These are phyloP conservation scores for Cordyceps militaris DNA, from an alignment of 2,329 filamentous ascomycete genomes.

Conservation along the genomic window DNA sequence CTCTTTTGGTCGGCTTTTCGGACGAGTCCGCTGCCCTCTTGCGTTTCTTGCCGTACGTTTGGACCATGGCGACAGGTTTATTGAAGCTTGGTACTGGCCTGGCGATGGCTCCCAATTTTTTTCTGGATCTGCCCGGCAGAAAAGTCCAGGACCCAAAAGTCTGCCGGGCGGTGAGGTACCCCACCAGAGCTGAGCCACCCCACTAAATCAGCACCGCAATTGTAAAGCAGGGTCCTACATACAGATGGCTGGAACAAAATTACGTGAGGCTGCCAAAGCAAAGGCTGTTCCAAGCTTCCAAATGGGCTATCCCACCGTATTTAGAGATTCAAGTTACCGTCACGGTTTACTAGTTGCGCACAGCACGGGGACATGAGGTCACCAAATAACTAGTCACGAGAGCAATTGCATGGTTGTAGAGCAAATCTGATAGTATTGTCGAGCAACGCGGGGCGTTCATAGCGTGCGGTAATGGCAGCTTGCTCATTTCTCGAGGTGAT, in stretches of 20 bases:
- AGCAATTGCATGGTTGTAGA: slow-evolving; percentile 1
- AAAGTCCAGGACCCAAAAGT: slow-evolving; percentile 16
- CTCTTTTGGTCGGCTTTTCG: slow-evolving; percentile 44
- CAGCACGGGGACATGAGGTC: background rate
- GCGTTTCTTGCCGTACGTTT: slow-evolving; percentile 42
- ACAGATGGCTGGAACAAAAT: too few species aligned
- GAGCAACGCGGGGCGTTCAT: slow-evolving; percentile 11
- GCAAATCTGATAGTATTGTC: slow-evolving; percentile 14
- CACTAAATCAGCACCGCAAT: background rate
- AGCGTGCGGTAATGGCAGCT: slow-evolving; percentile 11
- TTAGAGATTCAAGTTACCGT: too few species aligned
- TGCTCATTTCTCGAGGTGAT: slow-evolving; percentile 9
- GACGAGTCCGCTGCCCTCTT: slow-evolving; percentile 41
- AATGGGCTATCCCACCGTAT: too few species aligned
- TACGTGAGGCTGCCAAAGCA: too few species aligned
- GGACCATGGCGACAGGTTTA: slow-evolving; percentile 28
- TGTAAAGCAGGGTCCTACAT: background rate
- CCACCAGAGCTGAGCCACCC: slow-evolving; percentile 11
- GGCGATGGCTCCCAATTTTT: slow-evolving; percentile 22
- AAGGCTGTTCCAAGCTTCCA: too few species aligned
- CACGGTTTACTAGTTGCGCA: too few species aligned
- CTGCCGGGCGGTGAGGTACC: slow-evolving; percentile 17
- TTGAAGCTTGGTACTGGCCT: slow-evolving; percentile 15
- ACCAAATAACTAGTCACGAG: slow-evolving; percentile 6
- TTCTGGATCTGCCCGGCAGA: slow-evolving; percentile 22